A percentile compares a stretch with the other conserved stretches of the same genome.
These are phyloP conservation scores for Periconia macrospinosa DNA, from an alignment of 2,329 filamentous ascomycete genomes.

Conservation along the genomic window DNA sequence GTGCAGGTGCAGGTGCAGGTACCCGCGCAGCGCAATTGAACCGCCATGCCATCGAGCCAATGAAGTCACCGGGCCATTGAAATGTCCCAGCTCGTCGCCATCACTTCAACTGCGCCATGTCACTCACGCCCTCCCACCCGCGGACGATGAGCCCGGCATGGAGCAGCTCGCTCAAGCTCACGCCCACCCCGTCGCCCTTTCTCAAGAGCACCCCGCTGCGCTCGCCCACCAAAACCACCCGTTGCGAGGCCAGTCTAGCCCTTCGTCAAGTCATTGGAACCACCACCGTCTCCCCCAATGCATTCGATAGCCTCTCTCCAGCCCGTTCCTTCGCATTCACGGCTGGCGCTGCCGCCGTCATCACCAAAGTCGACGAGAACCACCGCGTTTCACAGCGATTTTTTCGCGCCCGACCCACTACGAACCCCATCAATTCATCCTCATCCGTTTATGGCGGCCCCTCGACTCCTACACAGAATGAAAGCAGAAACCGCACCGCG, in stretches of 20 bases:
- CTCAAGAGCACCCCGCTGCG: constrained; percentile 62
- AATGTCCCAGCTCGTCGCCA: background rate
- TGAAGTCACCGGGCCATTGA: background rate
- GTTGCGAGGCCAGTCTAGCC: constrained; percentile 58
- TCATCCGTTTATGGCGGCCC: constrained; percentile 54
- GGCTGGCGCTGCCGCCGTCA: constrained; percentile 89
- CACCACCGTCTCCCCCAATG: constrained; percentile 80
- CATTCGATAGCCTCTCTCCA: constrained; percentile 78
- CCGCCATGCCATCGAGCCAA: background rate
- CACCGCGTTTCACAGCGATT: constrained; percentile 74
- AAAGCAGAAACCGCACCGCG: constrained; percentile 62
- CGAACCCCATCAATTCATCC: constrained; percentile 67
- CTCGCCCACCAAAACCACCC: constrained; percentile 60
- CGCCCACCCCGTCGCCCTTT: constrained; percentile 70
- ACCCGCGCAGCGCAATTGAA: background rate
- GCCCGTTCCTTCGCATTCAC: constrained; percentile 80
- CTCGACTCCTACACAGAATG: constrained; percentile 57
- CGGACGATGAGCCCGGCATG: constrained; percentile 47
- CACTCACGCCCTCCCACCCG: constrained; percentile 43
- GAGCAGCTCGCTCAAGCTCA: constrained; percentile 49
- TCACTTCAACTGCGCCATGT: constrained; percentile 24
- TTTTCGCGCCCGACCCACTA: constrained; percentile 78
- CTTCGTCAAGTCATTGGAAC: constrained; percentile 88
- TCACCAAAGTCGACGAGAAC: constrained; percentile 75
- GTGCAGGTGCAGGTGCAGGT: background rate